These are phyloP conservation scores for Rhynchospora breviuscula DNA, from an alignment of 176 grass and related monocot genomes.

Conservation along the genomic window DNA sequence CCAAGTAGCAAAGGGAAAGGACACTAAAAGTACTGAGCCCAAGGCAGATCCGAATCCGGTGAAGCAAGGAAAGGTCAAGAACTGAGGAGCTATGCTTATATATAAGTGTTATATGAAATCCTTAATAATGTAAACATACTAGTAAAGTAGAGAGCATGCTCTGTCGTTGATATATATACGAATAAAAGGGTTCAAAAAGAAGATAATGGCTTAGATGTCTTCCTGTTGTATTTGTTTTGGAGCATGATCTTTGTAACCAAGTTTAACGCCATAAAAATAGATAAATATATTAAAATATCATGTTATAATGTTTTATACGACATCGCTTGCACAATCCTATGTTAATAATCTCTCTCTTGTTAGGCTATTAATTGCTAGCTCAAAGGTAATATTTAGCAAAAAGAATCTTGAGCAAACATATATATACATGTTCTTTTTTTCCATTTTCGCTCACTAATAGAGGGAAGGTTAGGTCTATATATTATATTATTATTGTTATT, in stretches of 20 bases:
- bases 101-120: not conserved
- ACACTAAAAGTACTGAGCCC: not conserved
- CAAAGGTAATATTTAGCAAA: no score
- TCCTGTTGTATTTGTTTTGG: not conserved
- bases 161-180: not conserved
- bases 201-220: conserved; percentile 10
- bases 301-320: not conserved
- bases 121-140: conserved; percentile 1
- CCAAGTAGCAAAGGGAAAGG: not conserved
- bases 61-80: conserved; percentile 11
- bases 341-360: not conserved
- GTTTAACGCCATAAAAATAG: not conserved
- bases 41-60: not conserved
- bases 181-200: not conserved
- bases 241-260: conserved; percentile 9
- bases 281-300: not conserved
- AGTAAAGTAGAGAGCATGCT: not conserved
- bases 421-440: no score
- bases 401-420: no score
- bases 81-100: not conserved
- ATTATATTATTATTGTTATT: no score
- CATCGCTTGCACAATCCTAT: no score
- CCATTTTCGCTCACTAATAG: no score
- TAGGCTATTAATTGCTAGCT: not conserved
- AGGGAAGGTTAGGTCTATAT: no score